phyloP scores from a whole-genome alignment of 2,329 filamentous ascomycete genomes.

The Phialophora expanda region DNA sequence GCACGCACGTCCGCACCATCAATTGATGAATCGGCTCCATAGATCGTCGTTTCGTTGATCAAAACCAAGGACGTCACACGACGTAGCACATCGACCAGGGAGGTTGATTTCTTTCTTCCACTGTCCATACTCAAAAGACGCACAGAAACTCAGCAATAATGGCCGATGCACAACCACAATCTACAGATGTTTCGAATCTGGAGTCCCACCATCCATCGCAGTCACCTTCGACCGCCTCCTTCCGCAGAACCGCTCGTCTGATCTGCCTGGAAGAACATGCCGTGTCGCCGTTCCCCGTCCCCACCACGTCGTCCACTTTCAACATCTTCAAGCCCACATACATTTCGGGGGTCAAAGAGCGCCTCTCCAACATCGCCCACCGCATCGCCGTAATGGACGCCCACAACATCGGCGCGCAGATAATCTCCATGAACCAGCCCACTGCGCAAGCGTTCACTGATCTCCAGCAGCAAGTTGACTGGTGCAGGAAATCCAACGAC shows the following conservation, averaged over 20 bases:
- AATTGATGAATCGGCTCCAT: not conserved
- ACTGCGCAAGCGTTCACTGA: constrained; percentile 26
- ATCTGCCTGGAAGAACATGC: constrained; percentile 34
- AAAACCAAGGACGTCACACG: not conserved
- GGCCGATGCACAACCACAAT: not conserved
- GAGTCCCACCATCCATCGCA: constrained; percentile 12
- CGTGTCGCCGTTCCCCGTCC: constrained; percentile 24
- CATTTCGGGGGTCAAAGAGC: constrained; percentile 23
- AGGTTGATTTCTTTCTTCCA: not conserved
- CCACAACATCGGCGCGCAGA: constrained; percentile 29
- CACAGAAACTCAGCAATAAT: not conserved
- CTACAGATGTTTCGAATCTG: not conserved
- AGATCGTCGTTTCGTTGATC: not conserved
- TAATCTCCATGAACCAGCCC: constrained; percentile 31
- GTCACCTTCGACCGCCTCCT: not conserved
- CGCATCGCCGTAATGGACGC: constrained; percentile 30
- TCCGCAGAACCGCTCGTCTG: constrained; percentile 16
- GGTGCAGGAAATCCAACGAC: constrained; percentile 37
- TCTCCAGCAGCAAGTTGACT: constrained; percentile 21
- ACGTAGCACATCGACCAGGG: not conserved
- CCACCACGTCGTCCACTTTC: constrained; percentile 17
- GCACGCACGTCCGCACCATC: not conserved
- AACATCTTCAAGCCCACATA: constrained; percentile 23
- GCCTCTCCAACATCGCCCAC: constrained; percentile 24
- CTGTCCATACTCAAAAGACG: not conserved